phyloP scores from a whole-genome alignment of 75 land plant species.

The Cryptomeria japonica region DNA sequence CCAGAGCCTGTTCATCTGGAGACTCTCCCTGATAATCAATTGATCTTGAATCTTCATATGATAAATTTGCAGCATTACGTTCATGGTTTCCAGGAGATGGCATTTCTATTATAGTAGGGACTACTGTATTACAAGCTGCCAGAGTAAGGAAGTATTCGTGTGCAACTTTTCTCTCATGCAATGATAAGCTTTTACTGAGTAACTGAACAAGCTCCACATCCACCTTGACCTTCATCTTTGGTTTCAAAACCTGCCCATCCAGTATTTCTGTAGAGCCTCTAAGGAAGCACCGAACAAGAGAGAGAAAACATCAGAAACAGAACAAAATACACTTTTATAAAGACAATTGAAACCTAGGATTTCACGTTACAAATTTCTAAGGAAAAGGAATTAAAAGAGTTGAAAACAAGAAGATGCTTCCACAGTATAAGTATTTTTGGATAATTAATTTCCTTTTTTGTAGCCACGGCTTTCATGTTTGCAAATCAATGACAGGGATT shows the following conservation, averaged over 20 bases:
- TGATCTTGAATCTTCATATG: slow-evolving; percentile 19
- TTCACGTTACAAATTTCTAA: background rate
- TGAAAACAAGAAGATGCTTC: background rate
- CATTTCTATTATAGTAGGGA: slow-evolving; percentile 59
- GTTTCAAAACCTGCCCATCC: slow-evolving; percentile 44
- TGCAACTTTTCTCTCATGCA: slow-evolving; percentile 37
- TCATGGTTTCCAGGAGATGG: slow-evolving; percentile 26
- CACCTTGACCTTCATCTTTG: slow-evolving; percentile 56
- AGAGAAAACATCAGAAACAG: slow-evolving; percentile 14
- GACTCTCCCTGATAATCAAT: slow-evolving; percentile 91
- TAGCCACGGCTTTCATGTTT: background rate
- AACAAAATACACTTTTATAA: background rate
- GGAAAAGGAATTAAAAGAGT: background rate
- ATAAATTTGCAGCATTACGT: slow-evolving; percentile 9
- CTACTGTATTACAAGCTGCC: slow-evolving; percentile 89
- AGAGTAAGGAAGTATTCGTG: slow-evolving; percentile 72
- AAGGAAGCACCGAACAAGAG: slow-evolving; percentile 14
- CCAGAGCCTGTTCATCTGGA: slow-evolving; percentile 95
- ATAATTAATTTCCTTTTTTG: background rate
- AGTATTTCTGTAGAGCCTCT: slow-evolving; percentile 32
- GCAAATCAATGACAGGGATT: background rate
- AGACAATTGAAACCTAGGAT: background rate
- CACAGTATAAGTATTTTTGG: background rate
- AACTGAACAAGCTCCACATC: slow-evolving; percentile 52
- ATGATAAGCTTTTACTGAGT: slow-evolving; percentile 18